Conservation (phyloP, 2,329 filamentous ascomycete species). For the Aspergillus brunneoviolaceus region DNA sequence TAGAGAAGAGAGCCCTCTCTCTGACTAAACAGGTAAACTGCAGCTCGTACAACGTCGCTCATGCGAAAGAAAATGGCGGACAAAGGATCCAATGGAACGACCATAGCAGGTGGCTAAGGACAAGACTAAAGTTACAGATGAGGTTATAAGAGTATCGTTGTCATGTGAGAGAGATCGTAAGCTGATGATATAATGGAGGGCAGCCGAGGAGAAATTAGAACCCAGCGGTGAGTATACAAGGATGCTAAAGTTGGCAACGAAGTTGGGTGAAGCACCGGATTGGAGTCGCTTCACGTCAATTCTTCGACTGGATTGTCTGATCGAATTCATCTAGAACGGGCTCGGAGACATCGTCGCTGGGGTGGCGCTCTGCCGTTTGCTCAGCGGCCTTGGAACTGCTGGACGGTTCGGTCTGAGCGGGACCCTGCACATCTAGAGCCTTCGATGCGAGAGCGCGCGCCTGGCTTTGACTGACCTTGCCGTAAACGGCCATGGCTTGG, state of each 20-base stretch:
- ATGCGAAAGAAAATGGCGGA: not conserved
- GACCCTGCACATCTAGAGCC: conserved; percentile 29
- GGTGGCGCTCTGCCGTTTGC: conserved; percentile 23
- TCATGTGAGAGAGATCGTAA: conserved; percentile 10
- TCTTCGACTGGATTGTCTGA: conserved; percentile 35
- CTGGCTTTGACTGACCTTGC: conserved; percentile 83
- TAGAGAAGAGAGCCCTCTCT: not conserved
- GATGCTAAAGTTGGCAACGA: conserved; percentile 2
- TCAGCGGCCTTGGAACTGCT: conserved; percentile 22
- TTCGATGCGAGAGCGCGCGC: conserved; percentile 59
- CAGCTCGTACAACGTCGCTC: not conserved
- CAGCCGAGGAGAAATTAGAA: conserved; percentile 4
- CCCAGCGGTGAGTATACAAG: conserved; percentile 2
- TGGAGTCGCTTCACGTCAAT: conserved; percentile 17
- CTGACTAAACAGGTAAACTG: not conserved
- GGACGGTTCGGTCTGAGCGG: conserved; percentile 12
- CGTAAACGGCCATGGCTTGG: conserved; percentile 90
- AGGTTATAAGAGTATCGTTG: not conserved
- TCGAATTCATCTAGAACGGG: conserved; percentile 53
- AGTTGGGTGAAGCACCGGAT: not conserved
- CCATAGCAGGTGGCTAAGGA: not conserved
- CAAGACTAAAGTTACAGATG: conserved; percentile 3
- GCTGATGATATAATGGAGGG: not conserved
- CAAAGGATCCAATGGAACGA: not conserved
- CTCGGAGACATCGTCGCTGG: conserved; percentile 45